Base-by-base conservation (phyloP, 495 filamentous ascomycete genomes). In the Clavariopsis aquatica region DNA sequence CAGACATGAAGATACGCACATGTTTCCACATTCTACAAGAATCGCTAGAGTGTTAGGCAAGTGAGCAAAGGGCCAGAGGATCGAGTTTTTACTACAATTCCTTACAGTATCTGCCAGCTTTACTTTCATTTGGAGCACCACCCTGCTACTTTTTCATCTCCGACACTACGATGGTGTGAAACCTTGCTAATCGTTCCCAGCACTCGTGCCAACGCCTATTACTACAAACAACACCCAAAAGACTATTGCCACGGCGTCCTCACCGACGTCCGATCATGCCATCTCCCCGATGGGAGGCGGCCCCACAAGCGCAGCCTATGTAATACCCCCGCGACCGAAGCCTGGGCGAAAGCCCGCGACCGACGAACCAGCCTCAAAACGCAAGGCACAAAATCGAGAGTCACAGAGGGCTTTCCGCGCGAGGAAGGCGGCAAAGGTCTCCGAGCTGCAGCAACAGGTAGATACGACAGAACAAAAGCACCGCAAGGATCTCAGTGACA, bases 301-400 rank as follows among this genome's bases (percentile, higher is more conserved):
- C 45, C 71, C 71, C 54, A 66, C 55, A 45, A 69, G 65, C 51
- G 26, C 49, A 15, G 62, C 27, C 59, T 62, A 60, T 62, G 46
- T 55, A 19, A 43, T 73, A 13, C 71, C 69, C 13, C 59, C 65
- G 45, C 69, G 65, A 3, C 69, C 67, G 6, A 69, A 72, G 56
- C 69, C 71, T 9, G 69, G 69, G 1, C 69, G 69, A 19, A 73
- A 73, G 64, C 62, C 71, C n/a, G 71, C 69, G 6, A 71, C 65
- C n/a, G 71, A 73, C 41, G 58, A 65, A 63, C 69, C 65, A 8
- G 52, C 57, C 13, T 56, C 57, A 15, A 71, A 72, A 57, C 69
- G 71, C 31, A 69, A 72, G 54, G 66, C 62, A 8, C 71, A 73
- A 64, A 73, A 73, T 49, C 62, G 71, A 19, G 63, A 69, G 52